Conservation (phyloP, 805 yeast genomes). For the Cyberlindnera amylophila region DNA sequence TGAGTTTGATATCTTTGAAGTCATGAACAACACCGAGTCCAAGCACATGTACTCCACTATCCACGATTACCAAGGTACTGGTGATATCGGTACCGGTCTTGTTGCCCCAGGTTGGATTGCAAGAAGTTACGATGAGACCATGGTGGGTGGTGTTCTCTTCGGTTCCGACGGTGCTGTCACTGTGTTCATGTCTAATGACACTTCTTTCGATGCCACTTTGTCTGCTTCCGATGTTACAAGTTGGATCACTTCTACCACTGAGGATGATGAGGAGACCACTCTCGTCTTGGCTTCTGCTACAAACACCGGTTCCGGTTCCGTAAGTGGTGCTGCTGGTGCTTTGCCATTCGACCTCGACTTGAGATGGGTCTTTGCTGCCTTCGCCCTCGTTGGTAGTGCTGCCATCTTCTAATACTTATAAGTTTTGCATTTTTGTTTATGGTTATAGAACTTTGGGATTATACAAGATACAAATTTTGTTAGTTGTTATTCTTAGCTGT, state of each 20-base stretch:
- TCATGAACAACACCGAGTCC: constrained; percentile 58
- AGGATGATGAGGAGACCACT: constrained; percentile 29
- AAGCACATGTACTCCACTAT: constrained; percentile 58
- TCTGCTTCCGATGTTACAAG: constrained; percentile 38
- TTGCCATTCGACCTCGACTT: constrained; percentile 17
- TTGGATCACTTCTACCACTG: constrained; percentile 40
- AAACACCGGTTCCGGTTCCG: constrained; percentile 34
- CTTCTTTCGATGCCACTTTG: constrained; percentile 45
- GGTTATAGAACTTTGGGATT: no score
- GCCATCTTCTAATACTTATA: constrained; percentile 5
- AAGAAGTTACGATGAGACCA: constrained; percentile 47
- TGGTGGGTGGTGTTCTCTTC: constrained; percentile 72
- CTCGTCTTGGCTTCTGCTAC: constrained; percentile 32
- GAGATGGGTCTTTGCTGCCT: constrained; percentile 21
- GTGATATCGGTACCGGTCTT: constrained; percentile 56
- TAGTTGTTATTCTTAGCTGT: no score
- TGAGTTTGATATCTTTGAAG: constrained; percentile 74
- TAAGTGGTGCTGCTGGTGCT: constrained; percentile 14
- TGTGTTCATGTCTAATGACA: constrained; percentile 55
- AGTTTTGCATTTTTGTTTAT: no score
- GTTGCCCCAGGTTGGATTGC: constrained; percentile 51
- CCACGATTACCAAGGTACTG: constrained; percentile 75
- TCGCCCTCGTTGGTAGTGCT: constrained; percentile 19
- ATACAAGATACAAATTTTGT: no score
- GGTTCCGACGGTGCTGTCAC: constrained; percentile 56